Percentiles rank a stretch among this genome's conserved stretches.
phyloP scores from a whole-genome alignment of 129 eudicot species.

The Pseudognaphalium luteoalbum region DNA sequence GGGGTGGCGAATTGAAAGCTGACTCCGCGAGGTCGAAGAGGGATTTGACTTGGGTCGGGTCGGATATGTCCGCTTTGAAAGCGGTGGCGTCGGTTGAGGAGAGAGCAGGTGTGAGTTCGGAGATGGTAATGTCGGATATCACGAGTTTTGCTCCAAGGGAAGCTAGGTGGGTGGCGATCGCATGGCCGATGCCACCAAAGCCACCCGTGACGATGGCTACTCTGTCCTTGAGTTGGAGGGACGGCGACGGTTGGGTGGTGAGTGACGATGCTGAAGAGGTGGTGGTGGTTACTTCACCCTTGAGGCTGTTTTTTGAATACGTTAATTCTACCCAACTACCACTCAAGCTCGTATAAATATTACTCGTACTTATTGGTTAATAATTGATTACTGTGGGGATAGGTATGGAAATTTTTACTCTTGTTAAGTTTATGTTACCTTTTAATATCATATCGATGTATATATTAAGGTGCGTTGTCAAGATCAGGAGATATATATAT shows the following conservation, averaged over 20 bases:
- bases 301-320: neutral
- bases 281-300: neutral
- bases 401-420: too few species aligned
- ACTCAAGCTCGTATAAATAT: too few species aligned
- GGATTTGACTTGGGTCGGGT: conserved; percentile 6
- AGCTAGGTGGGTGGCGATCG: neutral
- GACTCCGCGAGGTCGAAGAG: neutral
- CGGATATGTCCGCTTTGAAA: conserved; percentile 1
- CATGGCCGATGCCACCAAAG: conserved; percentile 7
- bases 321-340: too few species aligned
- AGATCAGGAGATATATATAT: too few species aligned
- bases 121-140: neutral
- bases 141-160: conserved; percentile 5
- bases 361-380: too few species aligned
- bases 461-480: too few species aligned
- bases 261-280: neutral
- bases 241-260: neutral
- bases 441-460: too few species aligned
- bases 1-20: neutral
- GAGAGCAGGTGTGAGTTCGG: neutral
- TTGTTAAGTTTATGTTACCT: too few species aligned
- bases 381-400: too few species aligned
- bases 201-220: conserved; percentile 5
- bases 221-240: conserved; percentile 1
- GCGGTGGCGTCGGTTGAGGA: neutral